Conservation (phyloP, 2,329 filamentous ascomycete genomes). For the Scedosporium boydii region DNA sequence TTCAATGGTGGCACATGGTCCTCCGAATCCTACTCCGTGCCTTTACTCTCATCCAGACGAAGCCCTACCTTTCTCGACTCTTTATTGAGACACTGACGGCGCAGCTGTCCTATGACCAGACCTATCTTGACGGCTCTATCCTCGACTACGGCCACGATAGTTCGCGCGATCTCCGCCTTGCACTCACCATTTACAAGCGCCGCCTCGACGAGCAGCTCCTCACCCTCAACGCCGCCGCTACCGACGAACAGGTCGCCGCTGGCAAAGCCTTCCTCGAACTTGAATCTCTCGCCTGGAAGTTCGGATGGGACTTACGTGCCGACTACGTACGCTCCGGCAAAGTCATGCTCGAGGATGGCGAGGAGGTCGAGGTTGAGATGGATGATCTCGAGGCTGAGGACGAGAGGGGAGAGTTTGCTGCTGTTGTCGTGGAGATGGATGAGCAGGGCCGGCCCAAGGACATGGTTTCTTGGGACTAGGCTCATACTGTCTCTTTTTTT, state of each 20-base stretch:
- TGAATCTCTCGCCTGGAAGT: constrained; percentile 35
- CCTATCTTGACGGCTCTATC: constrained; percentile 36
- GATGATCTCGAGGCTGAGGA: constrained; percentile 44
- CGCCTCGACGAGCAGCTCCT: constrained; percentile 38
- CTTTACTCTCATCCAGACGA: constrained; percentile 30
- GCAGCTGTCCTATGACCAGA: constrained; percentile 44
- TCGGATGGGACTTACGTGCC: constrained; percentile 45
- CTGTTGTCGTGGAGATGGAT: constrained; percentile 43
- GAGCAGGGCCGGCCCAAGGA: constrained; percentile 41
- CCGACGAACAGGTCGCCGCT: constrained; percentile 31
- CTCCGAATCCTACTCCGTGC: constrained; percentile 42
- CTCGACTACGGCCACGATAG: constrained; percentile 25
- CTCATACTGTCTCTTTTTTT: neutral
- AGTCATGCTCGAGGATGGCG: constrained; percentile 42
- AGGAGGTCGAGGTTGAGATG: constrained; percentile 37
- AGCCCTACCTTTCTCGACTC: constrained; percentile 33
- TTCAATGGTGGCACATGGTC: constrained; percentile 52
- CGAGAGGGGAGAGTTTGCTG: constrained; percentile 42
- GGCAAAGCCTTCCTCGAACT: constrained; percentile 39
- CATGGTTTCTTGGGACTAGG: constrained; percentile 36
- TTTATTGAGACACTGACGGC: constrained; percentile 42
- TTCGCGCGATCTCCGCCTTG: constrained; percentile 29
- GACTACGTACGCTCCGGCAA: constrained; percentile 38
- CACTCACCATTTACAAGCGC: constrained; percentile 45
- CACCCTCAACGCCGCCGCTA: constrained; percentile 21